Base-by-base conservation (phyloP, 306 rosid species). In the Vachellia collinsii region DNA sequence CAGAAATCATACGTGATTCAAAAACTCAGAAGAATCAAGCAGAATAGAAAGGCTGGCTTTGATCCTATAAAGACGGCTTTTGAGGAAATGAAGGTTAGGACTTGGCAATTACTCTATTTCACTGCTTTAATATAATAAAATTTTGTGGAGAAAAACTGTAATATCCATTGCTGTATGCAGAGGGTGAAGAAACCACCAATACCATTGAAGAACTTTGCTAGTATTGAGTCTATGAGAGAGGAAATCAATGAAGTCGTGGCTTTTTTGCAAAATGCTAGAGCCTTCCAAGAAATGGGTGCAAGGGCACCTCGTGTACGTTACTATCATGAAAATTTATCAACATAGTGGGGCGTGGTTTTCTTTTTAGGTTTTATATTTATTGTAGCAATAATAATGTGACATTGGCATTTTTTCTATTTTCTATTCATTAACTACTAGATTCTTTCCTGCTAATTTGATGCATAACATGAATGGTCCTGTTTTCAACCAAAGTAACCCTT, bases 271-370 rank as follows among this genome's bases (percentile, higher is more conserved):
- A 94, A 94, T 87, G 97, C 99, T 43, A 80, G 77, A 69, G 99
- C 99, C 17, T 94, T 94, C 79, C 90, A 93, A 88, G 97, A 94
- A 79, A 94, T 94, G 95, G 99, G 99, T 82, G 99, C 97, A 2
- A 89, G 88, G 80, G 97, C 99, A 76, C 97, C 97, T 88, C 94
- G 97, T 90, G 99, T 94, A 93, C 71, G 94, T 81, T 84, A 64
- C 39, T 61, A 61, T 80, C 50, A 61, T 76, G 76, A 71, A 63
- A 22, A 6, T 70, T 63, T 61, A n/a, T 75, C 19, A 54, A 59
- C 53, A 66, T 59, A 22, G 58, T 46, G 8, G 68, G 23, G 41
- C 70, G 29, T 48, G 65, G 19, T 78, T 46, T 77, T 81, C 6
- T 43, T 17, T 83, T 41, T 34, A 6, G 11, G 17, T 41, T 70